phyloP scores from a whole-genome alignment of 2,329 filamentous ascomycete genomes.

The Dactylellina cionopaga region DNA sequence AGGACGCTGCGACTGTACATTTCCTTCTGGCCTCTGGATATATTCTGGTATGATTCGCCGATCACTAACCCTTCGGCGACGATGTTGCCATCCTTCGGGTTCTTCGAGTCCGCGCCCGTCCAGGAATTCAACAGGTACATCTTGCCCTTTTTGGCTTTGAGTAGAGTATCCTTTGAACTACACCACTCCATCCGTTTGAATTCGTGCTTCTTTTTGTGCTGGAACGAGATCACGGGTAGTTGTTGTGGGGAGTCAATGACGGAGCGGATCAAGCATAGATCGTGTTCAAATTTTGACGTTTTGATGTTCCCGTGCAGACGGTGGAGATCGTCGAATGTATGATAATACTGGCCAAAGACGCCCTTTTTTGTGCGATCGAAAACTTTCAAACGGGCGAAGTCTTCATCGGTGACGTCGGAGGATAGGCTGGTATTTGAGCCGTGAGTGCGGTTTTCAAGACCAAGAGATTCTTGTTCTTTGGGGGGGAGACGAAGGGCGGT shows the following conservation, averaged over 20 bases:
- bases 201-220: slow-evolving; percentile 40
- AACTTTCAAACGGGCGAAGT: slow-evolving; percentile 35
- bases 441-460: slow-evolving; percentile 4
- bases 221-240: slow-evolving; percentile 46
- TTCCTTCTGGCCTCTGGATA: slow-evolving; percentile 28
- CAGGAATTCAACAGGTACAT: slow-evolving; percentile 50
- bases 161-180: slow-evolving; percentile 30
- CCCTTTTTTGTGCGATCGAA: slow-evolving; percentile 27
- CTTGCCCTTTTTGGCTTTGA: slow-evolving; percentile 28
- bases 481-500: slow-evolving; percentile 42
- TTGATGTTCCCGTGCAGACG: slow-evolving; percentile 27
- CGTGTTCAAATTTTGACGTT: slow-evolving; percentile 40
- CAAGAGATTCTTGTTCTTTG: neutral
- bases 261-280: slow-evolving; percentile 39
- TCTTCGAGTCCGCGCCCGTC: slow-evolving; percentile 37
- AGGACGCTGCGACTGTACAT: slow-evolving; percentile 50
- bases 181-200: slow-evolving; percentile 52
- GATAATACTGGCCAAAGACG: slow-evolving; percentile 33
- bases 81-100: slow-evolving; percentile 46
- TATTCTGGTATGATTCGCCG: slow-evolving; percentile 45
- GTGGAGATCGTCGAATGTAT: slow-evolving; percentile 27
- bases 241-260: slow-evolving; percentile 20
- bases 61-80: slow-evolving; percentile 47
- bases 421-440: slow-evolving; percentile 22
- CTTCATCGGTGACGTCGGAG: slow-evolving; percentile 27